These are phyloP conservation scores for Lactifluus hygrophoroides DNA, from an alignment of 768 basidiomycete species.

Conservation along the genomic window DNA sequence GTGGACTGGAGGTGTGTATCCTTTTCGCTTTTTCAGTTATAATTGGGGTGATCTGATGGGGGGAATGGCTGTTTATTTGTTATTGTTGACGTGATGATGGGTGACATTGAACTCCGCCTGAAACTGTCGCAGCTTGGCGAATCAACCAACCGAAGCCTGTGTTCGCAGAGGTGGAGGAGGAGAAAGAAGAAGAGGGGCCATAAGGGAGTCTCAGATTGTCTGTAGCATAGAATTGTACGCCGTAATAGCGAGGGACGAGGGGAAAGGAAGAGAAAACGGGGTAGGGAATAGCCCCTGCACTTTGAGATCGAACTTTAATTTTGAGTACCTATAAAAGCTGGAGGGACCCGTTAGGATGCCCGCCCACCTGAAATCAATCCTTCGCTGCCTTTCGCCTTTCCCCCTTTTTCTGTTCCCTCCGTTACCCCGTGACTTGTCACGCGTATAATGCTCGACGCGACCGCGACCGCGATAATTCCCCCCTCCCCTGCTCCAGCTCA, in stretches of 20 bases:
- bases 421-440: conserved; percentile 61
- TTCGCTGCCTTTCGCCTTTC: conserved; percentile 41
- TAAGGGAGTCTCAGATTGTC: background rate
- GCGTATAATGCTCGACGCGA: conserved; percentile 56
- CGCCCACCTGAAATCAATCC: conserved; percentile 56
- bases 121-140: conserved; percentile 68
- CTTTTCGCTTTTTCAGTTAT: background rate
- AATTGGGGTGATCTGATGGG: conserved; percentile 20
- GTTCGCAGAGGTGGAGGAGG: conserved; percentile 54
- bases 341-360: conserved; percentile 51
- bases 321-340: conserved; percentile 71
- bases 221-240: conserved; percentile 20
- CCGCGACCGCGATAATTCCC: conserved; percentile 23
- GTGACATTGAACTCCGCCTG: conserved; percentile 25
- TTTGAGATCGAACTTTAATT: conserved; percentile 81
- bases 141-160: conserved; percentile 81
- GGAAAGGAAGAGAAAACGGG: conserved; percentile 21
- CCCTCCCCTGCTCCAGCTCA: conserved; percentile 12
- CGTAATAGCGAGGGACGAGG: conserved; percentile 10
- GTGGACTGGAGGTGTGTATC: conserved; percentile 72
- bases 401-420: conserved; percentile 23
- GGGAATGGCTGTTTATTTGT: conserved; percentile 31
- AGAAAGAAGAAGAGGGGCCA: conserved; percentile 40
- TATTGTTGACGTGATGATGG: conserved; percentile 34
- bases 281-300: conserved; percentile 58